Percentiles rank a stretch among this genome's conserved stretches.
phyloP scores from a whole-genome alignment of 179 eudicot genomes.

The Beta lomatogona region DNA sequence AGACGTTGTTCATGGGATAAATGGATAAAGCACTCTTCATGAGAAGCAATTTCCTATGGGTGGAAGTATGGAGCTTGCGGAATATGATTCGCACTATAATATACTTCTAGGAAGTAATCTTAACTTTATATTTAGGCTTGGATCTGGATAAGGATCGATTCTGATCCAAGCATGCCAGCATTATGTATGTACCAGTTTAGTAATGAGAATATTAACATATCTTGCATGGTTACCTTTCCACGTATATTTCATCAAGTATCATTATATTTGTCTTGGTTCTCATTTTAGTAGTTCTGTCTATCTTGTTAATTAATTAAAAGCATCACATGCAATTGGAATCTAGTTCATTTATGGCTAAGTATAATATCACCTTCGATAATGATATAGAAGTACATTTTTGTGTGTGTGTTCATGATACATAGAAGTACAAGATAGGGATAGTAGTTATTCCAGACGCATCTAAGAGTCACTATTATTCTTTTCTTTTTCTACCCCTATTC shows the following conservation, averaged over 20 bases:
- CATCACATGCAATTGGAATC: not conserved
- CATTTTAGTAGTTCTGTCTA: not conserved
- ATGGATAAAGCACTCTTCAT: not conserved
- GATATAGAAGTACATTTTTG: no score
- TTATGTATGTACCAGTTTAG: not conserved
- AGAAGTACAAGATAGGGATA: not conserved
- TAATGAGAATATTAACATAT: conserved; percentile 2
- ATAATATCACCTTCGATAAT: no score
- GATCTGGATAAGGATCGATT: conserved; percentile 6
- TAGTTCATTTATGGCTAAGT: not conserved
- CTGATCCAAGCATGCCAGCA: not conserved
- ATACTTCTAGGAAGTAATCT: not conserved
- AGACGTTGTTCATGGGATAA: not conserved
- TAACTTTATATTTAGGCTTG: not conserved
- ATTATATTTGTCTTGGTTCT: no score
- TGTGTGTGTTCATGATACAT: no score
- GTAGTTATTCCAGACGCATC: not conserved
- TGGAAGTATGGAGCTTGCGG: not conserved
- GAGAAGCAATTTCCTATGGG: not conserved
- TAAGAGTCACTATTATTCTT: not conserved
- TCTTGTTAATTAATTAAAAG: no score
- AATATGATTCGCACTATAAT: not conserved
- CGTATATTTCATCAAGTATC: not conserved
- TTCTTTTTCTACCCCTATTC: no score
- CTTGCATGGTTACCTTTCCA: not conserved